A percentile compares a stretch with the other conserved stretches of the same genome.
phyloP scores from a whole-genome alignment of 2,329 filamentous ascomycete genomes.

The Hymenoscyphus albidus region DNA sequence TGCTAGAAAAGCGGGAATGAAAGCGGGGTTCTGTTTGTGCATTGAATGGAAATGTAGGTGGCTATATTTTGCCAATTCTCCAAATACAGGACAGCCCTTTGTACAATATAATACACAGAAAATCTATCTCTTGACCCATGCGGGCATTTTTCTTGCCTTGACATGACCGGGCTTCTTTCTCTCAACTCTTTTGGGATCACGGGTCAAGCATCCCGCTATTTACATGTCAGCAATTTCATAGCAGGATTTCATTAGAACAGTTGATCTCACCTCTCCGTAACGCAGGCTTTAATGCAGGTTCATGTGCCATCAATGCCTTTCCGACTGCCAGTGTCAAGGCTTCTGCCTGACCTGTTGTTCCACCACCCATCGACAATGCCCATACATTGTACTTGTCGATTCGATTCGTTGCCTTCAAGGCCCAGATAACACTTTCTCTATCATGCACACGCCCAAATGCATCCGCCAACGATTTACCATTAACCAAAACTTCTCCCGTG shows the following conservation, averaged over 20 bases:
- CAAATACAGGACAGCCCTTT: conserved; percentile 5
- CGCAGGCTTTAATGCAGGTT: conserved; percentile 84
- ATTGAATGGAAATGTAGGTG: not conserved
- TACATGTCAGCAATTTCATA: conserved; percentile 28
- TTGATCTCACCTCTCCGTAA: conserved; percentile 75
- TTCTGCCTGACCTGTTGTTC: conserved; percentile 92
- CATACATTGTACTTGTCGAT: conserved; percentile 97
- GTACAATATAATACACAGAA: conserved; percentile 31
- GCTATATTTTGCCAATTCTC: conserved; percentile 4
- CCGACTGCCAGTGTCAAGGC: conserved; percentile 86
- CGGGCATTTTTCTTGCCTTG: conserved; percentile 96
- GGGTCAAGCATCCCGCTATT: conserved; percentile 84
- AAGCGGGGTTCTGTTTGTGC: not conserved
- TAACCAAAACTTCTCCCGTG: conserved; percentile 83
- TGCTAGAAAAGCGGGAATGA: not conserved
- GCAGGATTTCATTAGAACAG: not conserved
- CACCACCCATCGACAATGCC: conserved; percentile 79
- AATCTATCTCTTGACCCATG: conserved; percentile 78
- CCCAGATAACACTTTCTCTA: conserved; percentile 90
- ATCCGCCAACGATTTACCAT: conserved; percentile 78
- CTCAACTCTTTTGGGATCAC: conserved; percentile 88
- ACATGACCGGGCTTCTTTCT: conserved; percentile 96
- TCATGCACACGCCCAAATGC: conserved; percentile 88
- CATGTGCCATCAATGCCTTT: conserved; percentile 83
- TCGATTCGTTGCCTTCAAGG: conserved; percentile 74